A percentile compares a stretch with the other conserved stretches of the same genome.
These are phyloP conservation scores for Trypanosoma boissoni DNA, from an alignment of 208 protist genomes.

Conservation along the genomic window DNA sequence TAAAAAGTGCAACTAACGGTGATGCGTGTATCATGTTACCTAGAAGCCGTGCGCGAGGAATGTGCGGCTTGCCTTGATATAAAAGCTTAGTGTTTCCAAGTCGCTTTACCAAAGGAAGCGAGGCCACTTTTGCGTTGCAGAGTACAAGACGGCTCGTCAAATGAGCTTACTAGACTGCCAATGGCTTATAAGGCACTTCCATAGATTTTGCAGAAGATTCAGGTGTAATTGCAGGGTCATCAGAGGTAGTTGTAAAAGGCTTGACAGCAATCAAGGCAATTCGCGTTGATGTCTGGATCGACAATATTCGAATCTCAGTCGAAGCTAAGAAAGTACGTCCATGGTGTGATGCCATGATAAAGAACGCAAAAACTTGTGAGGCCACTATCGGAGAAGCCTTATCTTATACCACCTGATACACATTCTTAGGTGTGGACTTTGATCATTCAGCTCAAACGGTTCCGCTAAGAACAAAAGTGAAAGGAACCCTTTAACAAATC, in stretches of 20 bases:
- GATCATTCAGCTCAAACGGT: too few relatives aligned
- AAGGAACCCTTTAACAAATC: too few relatives aligned
- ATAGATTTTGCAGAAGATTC: constrained; percentile 27
- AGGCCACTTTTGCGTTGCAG: neutral
- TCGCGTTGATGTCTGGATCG: constrained; percentile 25
- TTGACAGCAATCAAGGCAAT: constrained; percentile 1
- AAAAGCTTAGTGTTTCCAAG: neutral
- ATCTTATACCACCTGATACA: neutral
- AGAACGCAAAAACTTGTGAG: neutral
- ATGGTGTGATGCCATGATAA: neutral
- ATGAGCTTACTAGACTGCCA: constrained; percentile 21
- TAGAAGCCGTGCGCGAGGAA: neutral
- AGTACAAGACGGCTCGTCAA: neutral
- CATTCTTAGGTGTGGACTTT: neutral
- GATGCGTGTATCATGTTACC: neutral
- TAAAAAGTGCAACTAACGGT: neutral
- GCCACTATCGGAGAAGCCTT: neutral
- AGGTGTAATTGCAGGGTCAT: constrained; percentile 14
- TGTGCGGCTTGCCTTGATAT: neutral
- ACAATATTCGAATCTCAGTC: constrained; percentile 29
- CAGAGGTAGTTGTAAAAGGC: constrained; percentile 1
- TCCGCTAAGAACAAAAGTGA: too few relatives aligned
- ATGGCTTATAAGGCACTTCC: constrained; percentile 26
- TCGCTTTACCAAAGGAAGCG: neutral
- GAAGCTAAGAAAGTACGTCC: neutral